Percentiles rank a stretch among this genome's conserved stretches.
Evolutionary conservation across 257 asterid species (phyloP).

Genomic region (Solanum sejunctum): DNA sequence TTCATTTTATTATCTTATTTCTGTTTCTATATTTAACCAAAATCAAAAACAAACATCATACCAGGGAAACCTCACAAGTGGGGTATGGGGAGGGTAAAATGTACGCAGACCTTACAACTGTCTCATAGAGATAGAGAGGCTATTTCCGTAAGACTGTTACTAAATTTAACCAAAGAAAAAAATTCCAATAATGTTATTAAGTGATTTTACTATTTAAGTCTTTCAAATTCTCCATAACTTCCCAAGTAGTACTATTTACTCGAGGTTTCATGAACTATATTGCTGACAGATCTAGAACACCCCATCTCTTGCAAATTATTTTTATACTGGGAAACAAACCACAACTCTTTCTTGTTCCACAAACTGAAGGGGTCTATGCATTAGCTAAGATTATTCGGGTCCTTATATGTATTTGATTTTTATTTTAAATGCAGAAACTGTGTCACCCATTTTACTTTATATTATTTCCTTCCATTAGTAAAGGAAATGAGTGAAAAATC

Average conservation of each 20-base stretch:
- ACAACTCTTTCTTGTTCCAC: not conserved
- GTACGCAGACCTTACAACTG: no score
- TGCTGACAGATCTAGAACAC: not conserved
- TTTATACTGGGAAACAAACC: not conserved
- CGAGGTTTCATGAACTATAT: not conserved
- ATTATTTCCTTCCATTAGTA: no score
- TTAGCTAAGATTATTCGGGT: not conserved
- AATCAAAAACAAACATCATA: not conserved
- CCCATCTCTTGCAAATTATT: not conserved
- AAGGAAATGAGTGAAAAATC: no score
- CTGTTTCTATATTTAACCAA: not conserved
- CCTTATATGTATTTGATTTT: not conserved
- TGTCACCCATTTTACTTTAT: not conserved
- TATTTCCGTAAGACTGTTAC: no score
- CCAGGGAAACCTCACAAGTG: no score
- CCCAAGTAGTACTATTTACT: not conserved
- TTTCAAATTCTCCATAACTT: not conserved
- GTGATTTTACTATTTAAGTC: not conserved
- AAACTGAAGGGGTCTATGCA: not conserved
- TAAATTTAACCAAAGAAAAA: not conserved
- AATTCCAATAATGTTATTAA: not conserved
- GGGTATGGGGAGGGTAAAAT: no score
- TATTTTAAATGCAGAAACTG: not conserved
- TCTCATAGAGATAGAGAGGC: no score
- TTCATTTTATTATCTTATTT: not conserved